Evolutionary conservation across 2,329 filamentous ascomycete species (phyloP), one percentile per base, ranked within the genome.

Genomic region (Ophiocordyceps camponoti-floridani): DNA sequence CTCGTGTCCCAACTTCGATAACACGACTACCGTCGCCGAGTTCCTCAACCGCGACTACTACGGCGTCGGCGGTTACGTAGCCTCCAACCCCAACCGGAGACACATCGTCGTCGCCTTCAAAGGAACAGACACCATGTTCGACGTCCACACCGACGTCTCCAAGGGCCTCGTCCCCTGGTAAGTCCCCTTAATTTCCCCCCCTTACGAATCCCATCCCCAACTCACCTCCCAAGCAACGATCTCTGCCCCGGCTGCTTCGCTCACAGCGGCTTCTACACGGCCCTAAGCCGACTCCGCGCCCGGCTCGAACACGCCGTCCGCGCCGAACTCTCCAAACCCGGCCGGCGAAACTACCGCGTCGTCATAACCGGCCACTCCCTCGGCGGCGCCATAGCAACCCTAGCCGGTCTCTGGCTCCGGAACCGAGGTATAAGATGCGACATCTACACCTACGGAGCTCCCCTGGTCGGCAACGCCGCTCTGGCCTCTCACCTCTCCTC

Each of bases 341-440:
- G 14, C 4, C 40, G n/a, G 11, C 6, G 31, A 8, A 9, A 10
- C 42, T 80, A 70, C 62, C 57, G 58, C 40, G 56, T 82, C 53
- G 57, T 79, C 14, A 58, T 70, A 16, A 77, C 77, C 0, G 81
- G 81, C 40, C 79, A 84, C 63, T 81, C 75, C 10, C 72, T 84
- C 2, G 81, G 81, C 41, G 81, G 66, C 26, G 79, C 77, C 7
- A 63, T 84, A 2, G 75, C 72, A 38, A 74, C 70, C 10, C 56
- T 84, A 4, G 78, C 69, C 0, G 75, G 68, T 0, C 72, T 68
- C 1, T 66, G 73, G 50, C 60, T 82, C 26, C 71, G 78, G 43
- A 56, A 57, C 6, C 54, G 56, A 11, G 73, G 70, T 37, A 60
- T 62, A 46, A 50, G 60, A 1, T 49, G 55, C 28, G 75, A 79